phyloP scores from a whole-genome alignment of 2,329 filamentous ascomycete genomes.

The Fusarium gaditjirri region DNA sequence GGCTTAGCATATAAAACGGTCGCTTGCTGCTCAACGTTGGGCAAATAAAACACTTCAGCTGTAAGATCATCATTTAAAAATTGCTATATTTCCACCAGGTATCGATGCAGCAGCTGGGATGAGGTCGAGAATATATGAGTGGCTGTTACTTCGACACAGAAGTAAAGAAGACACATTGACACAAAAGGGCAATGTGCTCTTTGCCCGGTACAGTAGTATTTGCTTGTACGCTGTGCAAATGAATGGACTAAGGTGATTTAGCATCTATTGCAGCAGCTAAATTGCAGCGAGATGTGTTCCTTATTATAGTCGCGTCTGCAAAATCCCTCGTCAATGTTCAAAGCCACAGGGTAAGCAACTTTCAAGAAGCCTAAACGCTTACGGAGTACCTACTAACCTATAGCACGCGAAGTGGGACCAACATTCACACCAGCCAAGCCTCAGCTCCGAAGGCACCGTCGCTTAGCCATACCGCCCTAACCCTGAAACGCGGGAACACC shows the following conservation, averaged over 20 bases:
- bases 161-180: neutral
- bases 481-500: conserved; percentile 14
- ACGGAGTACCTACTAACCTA: too few species aligned
- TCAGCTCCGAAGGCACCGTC: neutral
- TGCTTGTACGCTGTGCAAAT: neutral
- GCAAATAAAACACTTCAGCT: fast-evolving
- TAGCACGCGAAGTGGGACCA: too few species aligned
- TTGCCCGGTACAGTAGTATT: fast-evolving
- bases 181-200: too few species aligned
- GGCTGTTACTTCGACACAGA: too few species aligned
- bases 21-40: too few species aligned
- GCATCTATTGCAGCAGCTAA: too few species aligned
- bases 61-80: fast-evolving
- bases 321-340: fast-evolving
- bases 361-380: fast-evolving
- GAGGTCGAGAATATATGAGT: fast-evolving
- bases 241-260: too few species aligned
- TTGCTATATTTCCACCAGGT: fast-evolving
- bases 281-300: too few species aligned
- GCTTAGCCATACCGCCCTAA: neutral
- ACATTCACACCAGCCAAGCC: neutral
- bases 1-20: neutral
- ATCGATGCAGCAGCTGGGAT: fast-evolving
- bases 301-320: too few species aligned
- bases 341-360: neutral